Conservation (phyloP, 108 stramenopile genomes). For the Skeletonema potamos region DNA sequence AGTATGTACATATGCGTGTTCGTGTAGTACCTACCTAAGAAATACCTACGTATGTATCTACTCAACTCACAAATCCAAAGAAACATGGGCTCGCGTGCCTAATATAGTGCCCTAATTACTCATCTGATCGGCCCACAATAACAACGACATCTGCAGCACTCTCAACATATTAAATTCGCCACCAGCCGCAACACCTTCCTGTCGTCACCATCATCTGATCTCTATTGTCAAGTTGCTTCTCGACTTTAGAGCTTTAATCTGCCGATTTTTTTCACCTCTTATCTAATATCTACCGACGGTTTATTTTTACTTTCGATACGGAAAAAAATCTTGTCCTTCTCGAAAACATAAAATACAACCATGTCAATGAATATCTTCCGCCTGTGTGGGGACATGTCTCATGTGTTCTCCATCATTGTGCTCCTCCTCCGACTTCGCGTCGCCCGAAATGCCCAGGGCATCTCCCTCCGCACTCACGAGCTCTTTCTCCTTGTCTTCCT, state of each 20-base stretch:
- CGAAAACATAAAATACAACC: conserved; percentile 3
- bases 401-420: conserved; percentile 96
- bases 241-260: neutral
- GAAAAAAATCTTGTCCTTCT: too few species aligned
- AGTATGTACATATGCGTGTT: too few species aligned
- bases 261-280: neutral
- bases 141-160: too few species aligned
- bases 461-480: conserved; percentile 98
- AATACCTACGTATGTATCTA: too few species aligned
- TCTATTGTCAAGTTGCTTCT: neutral
- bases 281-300: neutral
- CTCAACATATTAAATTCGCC: too few species aligned
- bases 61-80: too few species aligned
- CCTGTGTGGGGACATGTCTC: conserved; percentile 97
- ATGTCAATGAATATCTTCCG: conserved; percentile 92
- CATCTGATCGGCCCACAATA: too few species aligned
- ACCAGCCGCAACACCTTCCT: too few species aligned
- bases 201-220: too few species aligned
- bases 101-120: too few species aligned
- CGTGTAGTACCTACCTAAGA: too few species aligned
- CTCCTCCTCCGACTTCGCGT: conserved; percentile 94
- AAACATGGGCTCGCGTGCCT: too few species aligned
- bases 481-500: conserved; percentile 97
- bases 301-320: neutral
- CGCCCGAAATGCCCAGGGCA: conserved; percentile 93